Base-by-base conservation (phyloP, 2,329 filamentous ascomycete genomes). In the Pseudogymnoascus destructans region DNA sequence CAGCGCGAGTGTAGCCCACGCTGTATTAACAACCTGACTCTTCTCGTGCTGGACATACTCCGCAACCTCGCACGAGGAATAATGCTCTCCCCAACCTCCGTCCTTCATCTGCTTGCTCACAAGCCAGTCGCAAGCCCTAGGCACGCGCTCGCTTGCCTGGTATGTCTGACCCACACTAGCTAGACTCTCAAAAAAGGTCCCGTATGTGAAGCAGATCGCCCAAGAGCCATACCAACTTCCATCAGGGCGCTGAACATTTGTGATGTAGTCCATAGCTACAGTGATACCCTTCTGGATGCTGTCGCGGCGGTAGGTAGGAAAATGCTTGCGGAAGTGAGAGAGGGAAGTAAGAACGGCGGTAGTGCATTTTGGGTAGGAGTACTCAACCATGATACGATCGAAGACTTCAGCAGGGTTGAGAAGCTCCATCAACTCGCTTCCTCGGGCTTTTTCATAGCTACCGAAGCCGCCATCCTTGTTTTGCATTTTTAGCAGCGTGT, bases 151-250 rank as follows among this genome's bases (percentile, higher is more conserved):
- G 25, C 25, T 27, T 7, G 75, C 5, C 79, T 74, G 65, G 63
- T 91, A 91, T 3, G 78, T 86, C 72, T 95, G 89, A 5, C 89
- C 89, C 3, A 87, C 81, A 35, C 82, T 85, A 7, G 81, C 78
- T 64, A 96, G 76, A 59, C 86, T 87, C 70, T 95, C 90, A 72
- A 96, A 96, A 89, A 95, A 92, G 63, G 84, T 87, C 0, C 89
- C 92, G 68, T 96, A 96, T 0, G 89, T 95, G 71, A 93, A 96
- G 74, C 91, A 96, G 66, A 96, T 91, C 57, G 87, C 91, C 91
- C 91, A 96, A 68, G 82, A 88, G 57, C 92, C 91, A 67, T 96
- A 96, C 91, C 91, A 96, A 59, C 85, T 86, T 19, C 91, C 92
- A 63, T 95, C 89, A 0, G 77, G 70, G 1, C 80, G 75, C 71